Conservation (phyloP, 1,139 yeast genomes). For the Petasospora fabianii region DNA sequence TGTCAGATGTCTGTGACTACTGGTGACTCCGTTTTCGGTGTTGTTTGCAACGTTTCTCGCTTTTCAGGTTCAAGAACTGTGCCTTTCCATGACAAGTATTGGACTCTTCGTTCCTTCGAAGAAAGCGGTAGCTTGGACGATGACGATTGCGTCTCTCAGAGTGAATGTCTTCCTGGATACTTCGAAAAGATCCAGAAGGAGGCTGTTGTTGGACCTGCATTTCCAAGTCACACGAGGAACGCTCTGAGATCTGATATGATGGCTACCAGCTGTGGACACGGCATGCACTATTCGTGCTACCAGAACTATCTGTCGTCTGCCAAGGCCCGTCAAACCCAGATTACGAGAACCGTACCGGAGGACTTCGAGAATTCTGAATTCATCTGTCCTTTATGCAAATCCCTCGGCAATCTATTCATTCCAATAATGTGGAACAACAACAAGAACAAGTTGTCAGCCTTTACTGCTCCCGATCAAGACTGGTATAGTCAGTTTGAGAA, state of each 20-base stretch:
- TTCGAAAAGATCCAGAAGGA: constrained; percentile 37
- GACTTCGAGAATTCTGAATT: constrained; percentile 68
- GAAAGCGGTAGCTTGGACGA: constrained; percentile 50
- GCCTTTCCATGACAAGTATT: constrained; percentile 60
- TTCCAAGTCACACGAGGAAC: constrained; percentile 25
- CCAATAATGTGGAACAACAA: constrained; percentile 42
- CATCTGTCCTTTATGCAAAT: constrained; percentile 87
- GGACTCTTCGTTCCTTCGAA: constrained; percentile 65
- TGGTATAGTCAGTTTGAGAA: constrained; percentile 21
- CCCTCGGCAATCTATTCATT: constrained; percentile 76
- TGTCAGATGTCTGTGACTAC: constrained; percentile 80
- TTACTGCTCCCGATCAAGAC: constrained; percentile 8
- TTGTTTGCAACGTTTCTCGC: constrained; percentile 56
- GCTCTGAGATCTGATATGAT: constrained; percentile 30
- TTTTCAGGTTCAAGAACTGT: constrained; percentile 60
- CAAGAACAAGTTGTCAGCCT: constrained; percentile 12
- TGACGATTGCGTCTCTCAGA: constrained; percentile 27
- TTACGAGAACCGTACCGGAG: constrained; percentile 81
- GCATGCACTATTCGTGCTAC: constrained; percentile 83
- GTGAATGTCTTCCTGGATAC: constrained; percentile 37
- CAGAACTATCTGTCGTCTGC: constrained; percentile 54
- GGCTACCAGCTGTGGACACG: constrained; percentile 88
- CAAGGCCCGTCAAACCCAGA: constrained; percentile 58
- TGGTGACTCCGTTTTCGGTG: constrained; percentile 67
- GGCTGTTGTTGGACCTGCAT: constrained; percentile 68